phyloP scores from a whole-genome alignment of 1,139 yeast species.

The Suzukiozyma palmioleophila region DNA sequence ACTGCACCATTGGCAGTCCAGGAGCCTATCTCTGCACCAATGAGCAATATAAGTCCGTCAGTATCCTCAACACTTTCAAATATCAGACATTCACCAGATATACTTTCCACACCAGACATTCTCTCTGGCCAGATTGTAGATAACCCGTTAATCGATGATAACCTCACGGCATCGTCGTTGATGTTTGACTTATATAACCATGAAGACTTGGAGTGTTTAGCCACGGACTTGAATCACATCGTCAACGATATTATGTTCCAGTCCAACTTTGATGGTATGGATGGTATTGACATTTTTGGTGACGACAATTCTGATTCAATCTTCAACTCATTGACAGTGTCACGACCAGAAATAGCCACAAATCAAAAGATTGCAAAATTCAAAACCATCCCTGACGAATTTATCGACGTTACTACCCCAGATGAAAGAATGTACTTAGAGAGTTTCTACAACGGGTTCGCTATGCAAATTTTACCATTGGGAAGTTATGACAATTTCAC shows the following conservation, averaged over 20 bases:
- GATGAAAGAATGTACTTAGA: slow-evolving; percentile 45
- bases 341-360: slow-evolving; percentile 1
- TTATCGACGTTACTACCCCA: slow-evolving; percentile 28
- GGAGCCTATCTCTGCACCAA: too few relatives aligned
- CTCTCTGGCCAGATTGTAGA: slow-evolving; percentile 7
- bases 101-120: slow-evolving; percentile 3
- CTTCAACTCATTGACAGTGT: slow-evolving; percentile 3
- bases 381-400: slow-evolving; percentile 10
- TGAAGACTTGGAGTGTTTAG: slow-evolving; percentile 27
- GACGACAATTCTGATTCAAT: slow-evolving; percentile 1
- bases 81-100: background rate
- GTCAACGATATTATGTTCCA: slow-evolving; percentile 29
- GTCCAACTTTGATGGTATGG: slow-evolving; percentile 12
- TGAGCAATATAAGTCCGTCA: too few relatives aligned
- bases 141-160: slow-evolving; percentile 1
- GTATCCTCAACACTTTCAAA: too few relatives aligned
- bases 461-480: slow-evolving; percentile 54
- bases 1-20: too few relatives aligned
- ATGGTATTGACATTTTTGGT: background rate
- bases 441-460: slow-evolving; percentile 50
- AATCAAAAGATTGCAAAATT: slow-evolving; percentile 18
- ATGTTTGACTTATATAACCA: slow-evolving; percentile 13
- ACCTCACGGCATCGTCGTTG: slow-evolving; percentile 5
- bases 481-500: slow-evolving; percentile 34
- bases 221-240: slow-evolving; percentile 30